Evolutionary conservation across 2,329 filamentous ascomycete species (phyloP), one percentile per base, ranked within the genome.

Genomic region (Stachybotrys chlorohalonatus): DNA sequence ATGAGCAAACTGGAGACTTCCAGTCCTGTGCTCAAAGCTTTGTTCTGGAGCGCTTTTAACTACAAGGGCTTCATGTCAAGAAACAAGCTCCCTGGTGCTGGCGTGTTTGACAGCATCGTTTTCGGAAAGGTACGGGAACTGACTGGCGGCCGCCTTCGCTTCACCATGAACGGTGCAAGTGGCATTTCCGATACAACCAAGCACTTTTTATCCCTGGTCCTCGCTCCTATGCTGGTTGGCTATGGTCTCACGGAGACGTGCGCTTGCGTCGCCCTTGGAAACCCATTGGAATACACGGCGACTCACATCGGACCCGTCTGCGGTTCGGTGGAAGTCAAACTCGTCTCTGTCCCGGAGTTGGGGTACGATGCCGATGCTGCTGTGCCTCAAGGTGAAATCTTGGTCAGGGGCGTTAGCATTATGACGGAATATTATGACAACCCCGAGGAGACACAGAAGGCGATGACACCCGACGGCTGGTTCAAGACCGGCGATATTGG

Each of bases 401-500:
- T 86, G 79, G 87, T 99, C 62, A 86, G 89, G 56, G 94, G 93
- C 53, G 76, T 78, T 52, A 79, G 86, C 57, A 86, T 97, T 49
- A 82, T 89, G 54, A 78, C 79, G 39, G 86, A 85, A 45, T 97
- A 97, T 74, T 92, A 86, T 67, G 79, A 95, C 57, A 89, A 96
- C 68, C 85, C 89, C 15, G 84, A 93, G 63, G 92, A 96, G 75
- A 96, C 90, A 7, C 80, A 79, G 64, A 87, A 87, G 67, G 80
- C 87, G 6, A 81, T 93, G 59, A 91, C 89, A 1, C 70, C 83
- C 3, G 94, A 96, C 64, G 90, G 90, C 52, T 97, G 94, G 94
- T 97, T 97, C 82, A 93, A 88, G 80, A 95, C 91, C 15, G 93
- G 93, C 57, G 93, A 97, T 66, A 94, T 97, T 69, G 93, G 93